phyloP scores from a whole-genome alignment of 2,329 filamentous ascomycete species.

The Uncinocarpus reesii region DNA sequence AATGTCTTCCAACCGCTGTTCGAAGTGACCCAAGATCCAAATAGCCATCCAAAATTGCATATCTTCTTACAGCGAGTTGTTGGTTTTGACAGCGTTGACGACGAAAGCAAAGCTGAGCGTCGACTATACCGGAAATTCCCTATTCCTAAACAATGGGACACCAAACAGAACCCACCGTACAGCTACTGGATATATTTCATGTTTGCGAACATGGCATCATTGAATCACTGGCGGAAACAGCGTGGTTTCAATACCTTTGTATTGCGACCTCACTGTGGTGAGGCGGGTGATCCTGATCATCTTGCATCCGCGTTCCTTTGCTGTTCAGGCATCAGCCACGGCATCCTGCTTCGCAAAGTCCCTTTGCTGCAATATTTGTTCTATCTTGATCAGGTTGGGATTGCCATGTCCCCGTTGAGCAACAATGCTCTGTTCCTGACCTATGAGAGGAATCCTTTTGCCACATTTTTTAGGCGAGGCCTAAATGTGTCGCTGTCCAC shows the following conservation, averaged over 20 bases:
- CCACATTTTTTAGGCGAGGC: constrained; percentile 88
- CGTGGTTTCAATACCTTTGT: constrained; percentile 94
- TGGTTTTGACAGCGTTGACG: constrained; percentile 94
- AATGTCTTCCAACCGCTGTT: constrained; percentile 93
- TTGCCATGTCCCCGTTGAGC: constrained; percentile 97
- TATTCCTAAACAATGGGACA: constrained; percentile 75
- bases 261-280: constrained; percentile 85
- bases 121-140: constrained; percentile 94
- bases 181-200: constrained; percentile 99
- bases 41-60: constrained; percentile 82
- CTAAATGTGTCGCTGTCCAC: constrained; percentile 94
- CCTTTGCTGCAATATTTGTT: constrained; percentile 93
- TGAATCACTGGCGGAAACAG: constrained; percentile 83
- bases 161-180: constrained; percentile 92
- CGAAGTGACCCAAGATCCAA: constrained; percentile 80
- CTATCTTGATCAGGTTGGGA: constrained; percentile 94
- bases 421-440: constrained; percentile 96
- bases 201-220: constrained; percentile 82
- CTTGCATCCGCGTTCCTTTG: constrained; percentile 82
- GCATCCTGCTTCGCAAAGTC: constrained; percentile 82
- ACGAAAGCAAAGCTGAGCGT: constrained; percentile 92
- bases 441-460: constrained; percentile 92
- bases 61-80: constrained; percentile 91
- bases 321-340: constrained; percentile 95
- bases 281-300: constrained; percentile 94